Base-by-base conservation (phyloP, 1,284 basidiomycete genomes). In the Earliella scabrosa region DNA sequence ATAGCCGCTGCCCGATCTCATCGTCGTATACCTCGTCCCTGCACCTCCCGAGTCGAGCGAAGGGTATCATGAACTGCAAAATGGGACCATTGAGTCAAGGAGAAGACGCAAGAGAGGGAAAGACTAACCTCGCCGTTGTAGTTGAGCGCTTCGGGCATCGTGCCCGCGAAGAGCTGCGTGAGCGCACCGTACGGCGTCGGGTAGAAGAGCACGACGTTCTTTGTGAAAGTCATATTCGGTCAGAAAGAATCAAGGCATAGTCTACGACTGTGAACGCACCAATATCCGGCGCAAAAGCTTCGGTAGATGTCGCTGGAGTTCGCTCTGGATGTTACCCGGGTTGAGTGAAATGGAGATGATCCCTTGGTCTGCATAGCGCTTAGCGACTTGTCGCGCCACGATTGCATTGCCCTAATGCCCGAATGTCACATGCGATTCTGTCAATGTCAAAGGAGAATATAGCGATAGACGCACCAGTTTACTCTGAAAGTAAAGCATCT, bases 311-410 rank as follows among this genome's bases (percentile, higher is more conserved):
- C 61, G 60, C 23, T 54, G 48, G 4, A 66, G 53, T 1, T 66
- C 60, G 18, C 48, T 61, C 9, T 41, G 21, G 23, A 41, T 24
- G 21, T 41, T 53, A 67, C 78, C 79, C 11, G 78, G 78, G 54
- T 80, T 73, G 13, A 73, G 56, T 0, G 75, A 67, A 2, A 69
- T 72, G 3, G 76, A 75, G 18, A 79, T 65, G 24, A 81, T 71
- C 13, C 65, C 66, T 47, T 71, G 46, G 14, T 58, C 65, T 2
- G 67, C 72, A 40, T 69, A 70, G 11, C 68, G 64, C 45, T 61
- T 65, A 3, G 67, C 66, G 4, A 63, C 54, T 58, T 77, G 69
- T 32, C 73, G 69, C 2, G 77, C 68, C 24, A 76, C 68, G 4
- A 77, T 41, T 13, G 76, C 66, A 61, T 79, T 78, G 0, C 68